phyloP scores from a whole-genome alignment of 371 early-diverging fungal species.

The Apophysomyces elegans region DNA sequence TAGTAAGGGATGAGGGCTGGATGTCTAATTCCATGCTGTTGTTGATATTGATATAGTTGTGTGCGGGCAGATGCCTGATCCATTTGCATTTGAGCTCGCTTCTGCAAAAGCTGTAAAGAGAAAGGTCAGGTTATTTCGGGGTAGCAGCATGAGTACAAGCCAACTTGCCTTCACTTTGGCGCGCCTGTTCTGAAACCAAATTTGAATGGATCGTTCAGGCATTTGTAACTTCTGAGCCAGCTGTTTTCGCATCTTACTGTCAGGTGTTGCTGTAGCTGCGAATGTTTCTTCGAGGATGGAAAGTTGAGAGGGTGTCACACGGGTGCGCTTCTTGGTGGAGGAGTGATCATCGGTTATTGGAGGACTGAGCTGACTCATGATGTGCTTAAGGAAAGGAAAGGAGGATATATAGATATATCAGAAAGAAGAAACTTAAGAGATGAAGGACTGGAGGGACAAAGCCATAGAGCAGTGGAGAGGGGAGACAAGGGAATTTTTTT shows the following conservation, averaged over 20 bases:
- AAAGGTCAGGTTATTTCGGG: background rate
- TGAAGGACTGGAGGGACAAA: slow-evolving; percentile 10
- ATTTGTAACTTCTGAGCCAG: slow-evolving; percentile 87
- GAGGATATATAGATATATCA: background rate
- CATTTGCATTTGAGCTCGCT: slow-evolving; percentile 41
- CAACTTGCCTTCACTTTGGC: slow-evolving; percentile 79
- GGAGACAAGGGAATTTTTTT: background rate
- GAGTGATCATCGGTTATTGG: slow-evolving; percentile 7
- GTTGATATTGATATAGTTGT: slow-evolving; percentile 13
- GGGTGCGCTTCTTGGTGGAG: slow-evolving; percentile 65
- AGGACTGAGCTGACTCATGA: slow-evolving; percentile 8
- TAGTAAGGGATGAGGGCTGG: slow-evolving; percentile 9
- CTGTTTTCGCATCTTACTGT: slow-evolving; percentile 82
- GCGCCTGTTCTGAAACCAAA: slow-evolving; percentile 99
- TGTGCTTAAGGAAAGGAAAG: slow-evolving; percentile 12
- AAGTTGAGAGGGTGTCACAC: slow-evolving; percentile 76
- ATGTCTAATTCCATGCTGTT: slow-evolving; percentile 9
- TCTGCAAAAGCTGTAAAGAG: slow-evolving; percentile 27
- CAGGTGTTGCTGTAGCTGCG: slow-evolving; percentile 69
- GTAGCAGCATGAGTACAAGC: background rate
- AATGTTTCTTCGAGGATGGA: slow-evolving; percentile 78
- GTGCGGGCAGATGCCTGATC: slow-evolving; percentile 23
- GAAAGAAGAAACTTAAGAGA: slow-evolving; percentile 17
- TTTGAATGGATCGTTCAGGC: slow-evolving; percentile 94
- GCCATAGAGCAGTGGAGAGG: slow-evolving; percentile 1